A percentile compares a stretch with the other conserved stretches of the same genome.
phyloP scores from a whole-genome alignment of 1,139 yeast genomes.

The Blastobotrys malaysiensis region DNA sequence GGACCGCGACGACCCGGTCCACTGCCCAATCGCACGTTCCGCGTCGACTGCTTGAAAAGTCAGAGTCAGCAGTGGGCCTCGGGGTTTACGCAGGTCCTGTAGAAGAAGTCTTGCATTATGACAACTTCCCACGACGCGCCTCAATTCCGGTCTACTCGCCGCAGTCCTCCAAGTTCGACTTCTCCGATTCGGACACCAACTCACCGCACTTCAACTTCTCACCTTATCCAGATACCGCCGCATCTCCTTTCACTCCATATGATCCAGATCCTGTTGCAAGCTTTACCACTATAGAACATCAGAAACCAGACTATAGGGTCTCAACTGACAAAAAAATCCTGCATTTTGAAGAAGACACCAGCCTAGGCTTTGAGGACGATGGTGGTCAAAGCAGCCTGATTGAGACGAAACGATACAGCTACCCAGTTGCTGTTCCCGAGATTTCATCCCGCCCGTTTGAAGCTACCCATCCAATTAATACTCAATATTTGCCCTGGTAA shows the following conservation, averaged over 20 bases:
- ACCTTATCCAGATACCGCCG: neutral
- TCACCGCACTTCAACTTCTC: neutral
- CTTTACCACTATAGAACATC: neutral
- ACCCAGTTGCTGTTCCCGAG: neutral
- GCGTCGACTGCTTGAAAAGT: neutral
- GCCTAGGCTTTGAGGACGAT: neutral
- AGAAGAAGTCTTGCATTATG: neutral
- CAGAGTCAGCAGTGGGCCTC: neutral
- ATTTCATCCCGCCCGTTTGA: neutral
- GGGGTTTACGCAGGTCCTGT: neutral
- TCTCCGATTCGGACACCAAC: neutral
- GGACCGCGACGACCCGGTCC: neutral
- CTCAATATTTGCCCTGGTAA: neutral
- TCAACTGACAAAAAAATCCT: neutral
- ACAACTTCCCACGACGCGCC: neutral
- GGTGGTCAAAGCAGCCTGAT: neutral
- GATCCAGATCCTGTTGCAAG: neutral
- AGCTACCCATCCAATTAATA: neutral
- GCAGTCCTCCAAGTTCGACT: neutral
- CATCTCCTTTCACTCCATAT: neutral
- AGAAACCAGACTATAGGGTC: neutral
- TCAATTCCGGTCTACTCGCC: neutral
- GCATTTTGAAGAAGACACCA: neutral
- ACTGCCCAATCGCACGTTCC: neutral
- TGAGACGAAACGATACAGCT: neutral